A percentile compares a stretch with the other conserved stretches of the same genome.
phyloP scores from a whole-genome alignment of 176 grass and related monocot genomes.

The Zoysia japonica region DNA sequence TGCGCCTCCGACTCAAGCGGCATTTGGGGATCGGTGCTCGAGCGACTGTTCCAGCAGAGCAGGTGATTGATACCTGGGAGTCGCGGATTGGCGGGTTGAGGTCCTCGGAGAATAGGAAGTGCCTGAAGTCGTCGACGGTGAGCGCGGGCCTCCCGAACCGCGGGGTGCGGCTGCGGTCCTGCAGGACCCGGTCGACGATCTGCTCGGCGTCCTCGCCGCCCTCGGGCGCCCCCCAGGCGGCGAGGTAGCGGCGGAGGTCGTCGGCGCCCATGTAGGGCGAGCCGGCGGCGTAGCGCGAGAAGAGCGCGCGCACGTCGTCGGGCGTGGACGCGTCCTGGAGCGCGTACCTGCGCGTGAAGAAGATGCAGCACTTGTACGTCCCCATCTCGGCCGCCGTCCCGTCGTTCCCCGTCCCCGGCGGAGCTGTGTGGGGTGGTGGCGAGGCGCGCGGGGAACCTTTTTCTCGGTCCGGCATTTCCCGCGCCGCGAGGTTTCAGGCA shows the following conservation, averaged over 20 bases:
- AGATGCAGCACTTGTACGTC: slow-evolving; percentile 79
- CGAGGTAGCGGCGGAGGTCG: slow-evolving; percentile 69
- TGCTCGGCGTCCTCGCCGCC: slow-evolving; percentile 50
- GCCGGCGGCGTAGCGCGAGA: slow-evolving; percentile 52
- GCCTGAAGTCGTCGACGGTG: slow-evolving; percentile 70
- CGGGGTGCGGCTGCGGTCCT: slow-evolving; percentile 55
- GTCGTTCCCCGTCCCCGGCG: slow-evolving; percentile 37
- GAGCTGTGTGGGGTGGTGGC: slow-evolving; percentile 39
- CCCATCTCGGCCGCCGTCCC: slow-evolving; percentile 47
- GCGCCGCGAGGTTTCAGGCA: slow-evolving; percentile 47
- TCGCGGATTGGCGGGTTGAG: slow-evolving; percentile 67
- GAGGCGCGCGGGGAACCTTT: slow-evolving; percentile 15
- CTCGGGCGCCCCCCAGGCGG: slow-evolving; percentile 25
- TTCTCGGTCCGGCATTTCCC: slow-evolving; percentile 36
- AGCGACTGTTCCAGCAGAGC: neutral
- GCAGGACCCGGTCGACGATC: slow-evolving; percentile 57
- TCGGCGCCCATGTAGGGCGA: slow-evolving; percentile 60
- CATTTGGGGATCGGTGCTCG: neutral
- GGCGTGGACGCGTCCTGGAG: slow-evolving; percentile 62
- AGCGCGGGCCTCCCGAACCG: slow-evolving; percentile 53
- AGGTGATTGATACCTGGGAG: slow-evolving; percentile 40
- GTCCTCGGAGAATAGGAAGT: slow-evolving; percentile 74
- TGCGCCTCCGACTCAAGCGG: neutral
- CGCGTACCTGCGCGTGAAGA: slow-evolving; percentile 79
- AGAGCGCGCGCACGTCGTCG: slow-evolving; percentile 57